Conservation (phyloP, 345 rosid species). For the Garcia nutans region DNA sequence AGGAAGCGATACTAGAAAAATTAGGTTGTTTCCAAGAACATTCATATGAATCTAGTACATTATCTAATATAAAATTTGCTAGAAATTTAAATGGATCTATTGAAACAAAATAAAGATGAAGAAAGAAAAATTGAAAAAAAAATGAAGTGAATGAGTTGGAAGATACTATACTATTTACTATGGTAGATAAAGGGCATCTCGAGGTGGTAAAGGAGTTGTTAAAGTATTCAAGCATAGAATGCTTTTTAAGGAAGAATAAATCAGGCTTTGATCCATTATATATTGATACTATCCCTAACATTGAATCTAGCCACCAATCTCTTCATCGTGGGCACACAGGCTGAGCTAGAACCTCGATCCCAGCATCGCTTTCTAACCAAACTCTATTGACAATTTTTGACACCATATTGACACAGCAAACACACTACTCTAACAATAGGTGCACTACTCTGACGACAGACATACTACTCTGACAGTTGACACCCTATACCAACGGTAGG, state of each 20-base stretch:
- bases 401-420: too few species aligned
- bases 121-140: too few species aligned
- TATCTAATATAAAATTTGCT: background rate
- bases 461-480: too few species aligned
- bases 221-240: constrained; percentile 74
- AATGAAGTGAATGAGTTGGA: constrained; percentile 94
- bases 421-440: too few species aligned
- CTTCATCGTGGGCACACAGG: too few species aligned
- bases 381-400: too few species aligned
- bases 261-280: constrained; percentile 84
- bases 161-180: constrained; percentile 81
- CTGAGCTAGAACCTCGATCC: too few species aligned
- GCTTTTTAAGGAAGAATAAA: constrained; percentile 68
- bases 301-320: too few species aligned
- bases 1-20: background rate
- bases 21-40: background rate
- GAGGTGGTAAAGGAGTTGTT: constrained; percentile 84
- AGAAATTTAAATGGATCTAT: background rate
- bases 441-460: too few species aligned
- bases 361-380: too few species aligned
- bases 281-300: too few species aligned
- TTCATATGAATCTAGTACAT: background rate
- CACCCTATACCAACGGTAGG: too few species aligned
- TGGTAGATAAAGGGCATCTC: constrained; percentile 87
- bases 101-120: background rate